A percentile compares a stretch with the other conserved stretches of the same genome.
Conservation (phyloP, 805 yeast genomes). For the Candida dendrica region DNA sequence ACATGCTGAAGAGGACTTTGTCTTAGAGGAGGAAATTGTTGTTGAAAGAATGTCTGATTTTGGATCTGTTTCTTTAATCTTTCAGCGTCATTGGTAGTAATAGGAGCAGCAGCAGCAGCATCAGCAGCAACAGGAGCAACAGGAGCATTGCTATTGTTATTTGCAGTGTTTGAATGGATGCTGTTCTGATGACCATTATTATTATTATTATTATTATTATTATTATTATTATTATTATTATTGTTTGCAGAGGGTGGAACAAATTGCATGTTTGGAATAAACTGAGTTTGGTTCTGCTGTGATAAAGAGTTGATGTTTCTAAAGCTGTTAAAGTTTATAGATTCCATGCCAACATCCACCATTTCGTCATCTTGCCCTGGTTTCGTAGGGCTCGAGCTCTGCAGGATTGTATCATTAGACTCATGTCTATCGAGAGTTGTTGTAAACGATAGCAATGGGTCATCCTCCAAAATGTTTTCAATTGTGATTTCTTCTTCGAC, state of each 20-base stretch:
- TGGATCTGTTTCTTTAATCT: background rate
- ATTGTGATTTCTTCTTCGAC: constrained; percentile 12
- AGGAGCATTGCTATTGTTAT: background rate
- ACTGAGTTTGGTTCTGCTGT: constrained; percentile 4
- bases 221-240: constrained; percentile 1
- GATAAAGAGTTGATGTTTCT: too few species aligned
- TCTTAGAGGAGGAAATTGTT: background rate
- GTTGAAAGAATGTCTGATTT: background rate
- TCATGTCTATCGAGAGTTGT: constrained; percentile 19
- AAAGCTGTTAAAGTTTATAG: constrained; percentile 6
- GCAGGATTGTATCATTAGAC: constrained; percentile 22
- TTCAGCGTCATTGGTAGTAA: background rate
- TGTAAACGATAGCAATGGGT: constrained; percentile 19
- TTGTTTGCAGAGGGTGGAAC: too few species aligned
- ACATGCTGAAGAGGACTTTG: too few species aligned
- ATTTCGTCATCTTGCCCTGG: constrained; percentile 10
- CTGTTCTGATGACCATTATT: constrained; percentile 1
- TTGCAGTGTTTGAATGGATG: constrained; percentile 3
- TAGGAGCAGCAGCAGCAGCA: too few species aligned
- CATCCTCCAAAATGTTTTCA: constrained; percentile 20
- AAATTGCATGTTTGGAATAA: background rate
- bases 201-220: constrained; percentile 5
- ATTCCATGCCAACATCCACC: constrained; percentile 5
- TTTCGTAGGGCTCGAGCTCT: constrained; percentile 13
- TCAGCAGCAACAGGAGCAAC: too few species aligned